Percentiles rank a stretch among this genome's conserved stretches.
Evolutionary conservation across 805 yeast genomes (phyloP).

Genomic region (Monosporozyma aquatica): DNA sequence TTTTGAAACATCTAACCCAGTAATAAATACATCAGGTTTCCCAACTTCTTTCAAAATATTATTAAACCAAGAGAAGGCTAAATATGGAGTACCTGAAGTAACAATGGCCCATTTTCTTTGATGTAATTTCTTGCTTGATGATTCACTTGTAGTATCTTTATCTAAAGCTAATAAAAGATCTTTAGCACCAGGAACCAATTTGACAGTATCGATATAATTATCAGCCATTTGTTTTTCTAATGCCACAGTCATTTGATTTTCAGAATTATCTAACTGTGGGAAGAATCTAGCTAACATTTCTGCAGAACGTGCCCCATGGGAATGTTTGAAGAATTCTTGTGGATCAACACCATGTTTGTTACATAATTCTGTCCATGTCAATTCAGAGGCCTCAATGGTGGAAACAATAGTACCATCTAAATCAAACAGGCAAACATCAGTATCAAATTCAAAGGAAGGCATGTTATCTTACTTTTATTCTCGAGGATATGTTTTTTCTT

Average conservation of each 20-base stretch:
- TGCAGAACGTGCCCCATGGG: conserved; percentile 69
- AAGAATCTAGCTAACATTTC: conserved; percentile 60
- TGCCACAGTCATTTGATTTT: conserved; percentile 39
- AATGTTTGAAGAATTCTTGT: conserved; percentile 51
- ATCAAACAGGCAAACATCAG: conserved; percentile 45
- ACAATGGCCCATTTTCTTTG: conserved; percentile 70
- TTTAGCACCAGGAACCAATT: conserved; percentile 61
- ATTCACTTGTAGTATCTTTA: conserved; percentile 21
- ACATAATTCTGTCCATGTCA: conserved; percentile 58
- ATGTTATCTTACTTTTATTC: no score
- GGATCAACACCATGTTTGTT: conserved; percentile 52
- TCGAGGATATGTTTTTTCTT: no score
- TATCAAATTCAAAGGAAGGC: conserved; percentile 2
- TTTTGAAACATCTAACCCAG: conserved; percentile 59
- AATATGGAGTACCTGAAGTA: conserved; percentile 63
- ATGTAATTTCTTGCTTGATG: background rate
- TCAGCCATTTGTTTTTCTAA: conserved; percentile 58
- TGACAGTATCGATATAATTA: conserved; percentile 56
- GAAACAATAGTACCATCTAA: conserved; percentile 75
- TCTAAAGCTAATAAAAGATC: conserved; percentile 45
- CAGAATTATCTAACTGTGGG: conserved; percentile 55
- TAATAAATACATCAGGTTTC: conserved; percentile 64
- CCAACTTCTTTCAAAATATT: conserved; percentile 41
- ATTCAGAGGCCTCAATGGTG: conserved; percentile 68
- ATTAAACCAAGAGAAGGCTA: conserved; percentile 68